A percentile compares a stretch with the other conserved stretches of the same genome.
These are phyloP conservation scores for Russula compacta DNA, from an alignment of 768 basidiomycete species.

Conservation along the genomic window DNA sequence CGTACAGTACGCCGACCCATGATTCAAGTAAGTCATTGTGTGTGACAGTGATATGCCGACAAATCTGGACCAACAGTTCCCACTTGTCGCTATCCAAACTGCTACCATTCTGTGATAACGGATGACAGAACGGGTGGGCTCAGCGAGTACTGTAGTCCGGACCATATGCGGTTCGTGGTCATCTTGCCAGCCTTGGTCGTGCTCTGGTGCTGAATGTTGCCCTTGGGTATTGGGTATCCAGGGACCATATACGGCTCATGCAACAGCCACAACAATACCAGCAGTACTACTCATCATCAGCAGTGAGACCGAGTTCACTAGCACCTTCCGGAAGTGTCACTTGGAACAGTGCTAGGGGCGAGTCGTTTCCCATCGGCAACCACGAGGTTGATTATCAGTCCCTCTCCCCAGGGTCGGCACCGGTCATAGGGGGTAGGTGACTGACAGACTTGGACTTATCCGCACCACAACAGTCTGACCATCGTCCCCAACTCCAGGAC, in stretches of 20 bases:
- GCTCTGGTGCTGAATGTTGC: background rate
- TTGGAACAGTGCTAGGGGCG: background rate
- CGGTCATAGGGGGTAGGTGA: background rate
- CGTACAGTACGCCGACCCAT: background rate
- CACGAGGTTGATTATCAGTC: background rate
- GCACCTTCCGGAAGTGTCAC: background rate
- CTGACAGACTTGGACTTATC: background rate
- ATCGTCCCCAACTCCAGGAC: background rate
- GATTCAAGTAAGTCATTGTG: background rate
- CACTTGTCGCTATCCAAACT: background rate
- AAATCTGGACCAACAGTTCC: background rate
- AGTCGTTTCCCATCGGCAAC: no score
- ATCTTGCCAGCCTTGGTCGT: background rate
- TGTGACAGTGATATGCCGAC: background rate
- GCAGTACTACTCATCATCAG: background rate
- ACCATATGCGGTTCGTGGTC: constrained; percentile 7
- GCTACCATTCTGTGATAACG: background rate
- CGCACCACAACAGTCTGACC: background rate
- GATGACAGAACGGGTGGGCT: background rate
- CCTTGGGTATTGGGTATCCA: background rate
- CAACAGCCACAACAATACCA: background rate
- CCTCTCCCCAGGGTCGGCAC: background rate
- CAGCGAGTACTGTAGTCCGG: background rate
- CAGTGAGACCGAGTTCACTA: background rate
- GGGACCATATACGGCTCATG: background rate